phyloP scores from a whole-genome alignment of 176 grass and related monocot genomes.

The Aechmea fasciata region DNA sequence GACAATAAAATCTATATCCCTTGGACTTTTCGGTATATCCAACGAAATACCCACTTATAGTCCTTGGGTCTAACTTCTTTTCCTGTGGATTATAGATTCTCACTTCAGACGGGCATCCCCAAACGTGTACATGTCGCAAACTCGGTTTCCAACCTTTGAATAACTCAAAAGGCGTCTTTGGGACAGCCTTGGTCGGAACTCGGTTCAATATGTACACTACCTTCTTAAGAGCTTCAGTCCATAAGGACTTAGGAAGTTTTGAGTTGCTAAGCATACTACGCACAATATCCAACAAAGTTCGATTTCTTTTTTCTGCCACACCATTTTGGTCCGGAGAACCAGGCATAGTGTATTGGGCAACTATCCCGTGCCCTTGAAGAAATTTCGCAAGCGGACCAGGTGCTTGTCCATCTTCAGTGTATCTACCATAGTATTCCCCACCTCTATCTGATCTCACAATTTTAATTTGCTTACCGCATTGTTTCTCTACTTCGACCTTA shows the following conservation, averaged over 20 bases:
- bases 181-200: too few species aligned
- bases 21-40: not conserved
- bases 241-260: too few species aligned
- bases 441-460: not conserved
- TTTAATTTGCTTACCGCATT: not conserved
- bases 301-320: too few species aligned
- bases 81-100: not conserved
- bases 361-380: not conserved
- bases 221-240: too few species aligned
- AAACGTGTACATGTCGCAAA: not conserved
- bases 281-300: not conserved
- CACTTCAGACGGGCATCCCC: not conserved
- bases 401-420: constrained; percentile 4
- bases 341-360: too few species aligned
- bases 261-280: too few species aligned
- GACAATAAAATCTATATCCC: not conserved
- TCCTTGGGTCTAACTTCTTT: not conserved
- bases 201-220: too few species aligned
- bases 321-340: too few species aligned
- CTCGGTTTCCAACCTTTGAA: not conserved
- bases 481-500: not conserved
- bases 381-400: constrained; percentile 1
- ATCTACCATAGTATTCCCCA: constrained; percentile 12
- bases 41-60: not conserved
- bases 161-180: too few species aligned